Evolutionary conservation across 345 rosid genomes (phyloP), one percentile per base, ranked within the genome.

Genomic region (Eucalyptus coolabah): DNA sequence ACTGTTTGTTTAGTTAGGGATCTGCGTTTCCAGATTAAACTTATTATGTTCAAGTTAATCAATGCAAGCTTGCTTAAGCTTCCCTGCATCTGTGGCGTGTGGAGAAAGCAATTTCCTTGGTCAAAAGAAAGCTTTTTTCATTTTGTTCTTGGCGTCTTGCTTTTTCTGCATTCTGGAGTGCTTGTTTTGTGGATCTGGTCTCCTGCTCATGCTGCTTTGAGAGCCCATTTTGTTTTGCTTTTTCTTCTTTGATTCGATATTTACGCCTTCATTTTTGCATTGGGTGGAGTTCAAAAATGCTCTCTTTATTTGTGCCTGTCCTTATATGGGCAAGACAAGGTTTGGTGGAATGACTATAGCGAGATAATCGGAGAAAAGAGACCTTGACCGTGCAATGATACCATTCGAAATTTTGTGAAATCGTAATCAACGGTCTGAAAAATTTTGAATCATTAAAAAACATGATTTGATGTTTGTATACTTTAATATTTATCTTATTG

Each of bases 351-450:
- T 4, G 63, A 56, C 63, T 24, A 23, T 23, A 24, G 63, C 6
- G 14, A 24, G 14, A 56, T 56, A 56, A 9, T 24, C 0, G 63
- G 63, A 2, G 30, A 56, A 24, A 24, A 56, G 63, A 53, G 11
- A 11, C 11, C 5, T 53, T 21, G 23, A 21, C 2, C 0, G 2
- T 53, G 2, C 11, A 21, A 53, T 53, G 5, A 53, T 26, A 26
- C 1, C 32, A 60, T 26, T 3, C 1, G 32, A 60, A 60, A 60
- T 60, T 60, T 26, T 1, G 7, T 0, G 32, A 60, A 26, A 60
- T 26, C 15, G 14, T 15, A 26, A 1, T 0, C 15, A 60, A 12
- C 16, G 0, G 0, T 5, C 7, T 26, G 0, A 60, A 59, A 59
- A 26, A 3, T 8, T 26, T 59, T 59, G 16, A 26, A 63, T 63